A percentile compares a stretch with the other conserved stretches of the same genome.
phyloP scores from a whole-genome alignment of 495 filamentous ascomycete species.

The Neohortaea acidophila region DNA sequence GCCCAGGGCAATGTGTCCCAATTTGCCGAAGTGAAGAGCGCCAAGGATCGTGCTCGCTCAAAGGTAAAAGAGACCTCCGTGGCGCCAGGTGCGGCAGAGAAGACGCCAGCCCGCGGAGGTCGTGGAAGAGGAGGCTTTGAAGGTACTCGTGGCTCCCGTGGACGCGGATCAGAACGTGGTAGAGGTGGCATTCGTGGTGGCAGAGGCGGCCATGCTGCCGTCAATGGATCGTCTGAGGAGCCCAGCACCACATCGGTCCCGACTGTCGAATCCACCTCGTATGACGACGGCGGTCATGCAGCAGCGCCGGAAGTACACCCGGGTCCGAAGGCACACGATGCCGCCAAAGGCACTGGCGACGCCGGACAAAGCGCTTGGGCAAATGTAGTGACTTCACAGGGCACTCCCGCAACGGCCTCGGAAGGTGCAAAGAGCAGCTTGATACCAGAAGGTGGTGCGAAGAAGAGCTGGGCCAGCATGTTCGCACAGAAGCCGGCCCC shows the following conservation, averaged over 20 bases:
- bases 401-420: conserved; percentile 21
- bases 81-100: conserved; percentile 32
- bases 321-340: conserved; percentile 20
- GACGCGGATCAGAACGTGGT: conserved; percentile 58
- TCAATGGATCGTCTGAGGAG: conserved; percentile 27
- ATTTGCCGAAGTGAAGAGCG: conserved; percentile 88
- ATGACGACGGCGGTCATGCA: conserved; percentile 16
- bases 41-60: conserved; percentile 63
- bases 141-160: conserved; percentile 43
- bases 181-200: conserved; percentile 57
- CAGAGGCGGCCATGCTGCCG: conserved; percentile 45
- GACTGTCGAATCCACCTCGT: conserved; percentile 24
- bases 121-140: conserved; percentile 54
- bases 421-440: conserved; percentile 32
- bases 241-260: conserved; percentile 20
- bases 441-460: conserved; percentile 33
- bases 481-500: conserved; percentile 36
- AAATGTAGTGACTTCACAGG: conserved; percentile 23
- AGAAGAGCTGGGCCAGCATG: conserved; percentile 51
- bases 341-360: conserved; percentile 15
- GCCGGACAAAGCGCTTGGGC: conserved; percentile 9
- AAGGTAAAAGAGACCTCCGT: conserved; percentile 62
- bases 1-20: conserved; percentile 80
- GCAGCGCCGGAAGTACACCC: conserved; percentile 16
- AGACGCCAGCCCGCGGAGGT: conserved; percentile 37